Evolutionary conservation across 2,329 filamentous ascomycete genomes (phyloP).

Genomic region (Fusarium tuaranense): DNA sequence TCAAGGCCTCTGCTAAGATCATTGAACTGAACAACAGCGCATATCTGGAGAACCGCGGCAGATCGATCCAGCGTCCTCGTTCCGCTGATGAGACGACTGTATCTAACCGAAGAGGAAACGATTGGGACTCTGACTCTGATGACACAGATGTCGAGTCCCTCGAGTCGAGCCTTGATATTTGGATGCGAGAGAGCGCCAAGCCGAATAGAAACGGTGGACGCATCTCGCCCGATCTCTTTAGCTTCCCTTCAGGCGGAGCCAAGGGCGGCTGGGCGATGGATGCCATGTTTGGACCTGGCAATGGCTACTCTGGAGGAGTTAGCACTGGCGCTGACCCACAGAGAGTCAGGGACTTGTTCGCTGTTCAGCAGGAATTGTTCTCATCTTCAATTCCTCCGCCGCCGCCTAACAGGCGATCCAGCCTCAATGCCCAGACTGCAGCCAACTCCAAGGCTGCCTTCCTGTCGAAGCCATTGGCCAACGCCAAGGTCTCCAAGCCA

Average conservation of each 20-base stretch:
- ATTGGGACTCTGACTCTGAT: slow-evolving; percentile 59
- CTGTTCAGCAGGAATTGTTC: slow-evolving; percentile 55
- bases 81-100: slow-evolving; percentile 61
- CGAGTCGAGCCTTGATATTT: slow-evolving; percentile 66
- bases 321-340: slow-evolving; percentile 49
- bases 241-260: slow-evolving; percentile 58
- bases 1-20: slow-evolving; percentile 35
- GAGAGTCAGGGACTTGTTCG: slow-evolving; percentile 60
- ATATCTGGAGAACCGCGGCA: slow-evolving; percentile 32
- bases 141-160: slow-evolving; percentile 57
- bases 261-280: slow-evolving; percentile 60
- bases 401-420: slow-evolving; percentile 65
- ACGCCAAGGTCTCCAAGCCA: slow-evolving; percentile 30
- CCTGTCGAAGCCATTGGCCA: slow-evolving; percentile 35
- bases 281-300: slow-evolving; percentile 57
- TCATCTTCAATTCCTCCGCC: slow-evolving; percentile 56
- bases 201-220: slow-evolving; percentile 47
- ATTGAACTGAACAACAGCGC: slow-evolving; percentile 37
- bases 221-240: slow-evolving; percentile 65
- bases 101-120: slow-evolving; percentile 54
- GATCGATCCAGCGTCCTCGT: slow-evolving; percentile 54
- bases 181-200: slow-evolving; percentile 66
- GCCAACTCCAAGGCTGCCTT: slow-evolving; percentile 30
- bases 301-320: slow-evolving; percentile 34
- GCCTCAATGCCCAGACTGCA: slow-evolving; percentile 61